Conservation (phyloP, 176 grass and related monocot species). For the Raddia guianensis region DNA sequence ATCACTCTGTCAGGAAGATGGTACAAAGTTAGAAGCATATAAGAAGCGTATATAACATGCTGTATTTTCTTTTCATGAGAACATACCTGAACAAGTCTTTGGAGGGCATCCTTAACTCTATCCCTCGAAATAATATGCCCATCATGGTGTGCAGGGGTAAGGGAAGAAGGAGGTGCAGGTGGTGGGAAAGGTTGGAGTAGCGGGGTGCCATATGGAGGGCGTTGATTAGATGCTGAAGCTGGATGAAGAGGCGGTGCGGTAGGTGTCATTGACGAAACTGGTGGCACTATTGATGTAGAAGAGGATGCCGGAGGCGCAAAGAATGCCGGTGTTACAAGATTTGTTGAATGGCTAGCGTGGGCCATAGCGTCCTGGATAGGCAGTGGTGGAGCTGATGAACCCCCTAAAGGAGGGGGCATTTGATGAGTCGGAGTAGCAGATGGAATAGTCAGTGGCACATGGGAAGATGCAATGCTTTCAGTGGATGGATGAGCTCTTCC, state of each 20-base stretch:
- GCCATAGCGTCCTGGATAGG: slow-evolving; percentile 49
- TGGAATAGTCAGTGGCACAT: slow-evolving; percentile 31
- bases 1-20: slow-evolving; percentile 47
- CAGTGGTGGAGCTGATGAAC: slow-evolving; percentile 56
- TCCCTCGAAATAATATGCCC: slow-evolving; percentile 71
- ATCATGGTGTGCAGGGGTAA: slow-evolving; percentile 49
- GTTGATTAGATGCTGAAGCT: slow-evolving; percentile 38
- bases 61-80: neutral
- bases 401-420: slow-evolving; percentile 39
- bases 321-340: slow-evolving; percentile 75
- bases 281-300: slow-evolving; percentile 46
- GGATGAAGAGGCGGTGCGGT: slow-evolving; percentile 49
- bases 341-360: slow-evolving; percentile 38
- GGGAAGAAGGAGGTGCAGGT: slow-evolving; percentile 64
- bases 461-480: slow-evolving; percentile 44
- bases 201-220: slow-evolving; percentile 54
- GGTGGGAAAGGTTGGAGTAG: slow-evolving; percentile 76
- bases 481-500: slow-evolving; percentile 41
- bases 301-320: slow-evolving; percentile 58
- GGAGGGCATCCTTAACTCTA: slow-evolving; percentile 65
- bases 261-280: slow-evolving; percentile 42
- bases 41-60: neutral
- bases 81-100: slow-evolving; percentile 80
- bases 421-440: slow-evolving; percentile 48
- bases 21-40: slow-evolving; percentile 18